A percentile compares a stretch with the other conserved stretches of the same genome.
Conservation (phyloP, 2,329 filamentous ascomycete species). For the Ophidiomyces ophidiicola region DNA sequence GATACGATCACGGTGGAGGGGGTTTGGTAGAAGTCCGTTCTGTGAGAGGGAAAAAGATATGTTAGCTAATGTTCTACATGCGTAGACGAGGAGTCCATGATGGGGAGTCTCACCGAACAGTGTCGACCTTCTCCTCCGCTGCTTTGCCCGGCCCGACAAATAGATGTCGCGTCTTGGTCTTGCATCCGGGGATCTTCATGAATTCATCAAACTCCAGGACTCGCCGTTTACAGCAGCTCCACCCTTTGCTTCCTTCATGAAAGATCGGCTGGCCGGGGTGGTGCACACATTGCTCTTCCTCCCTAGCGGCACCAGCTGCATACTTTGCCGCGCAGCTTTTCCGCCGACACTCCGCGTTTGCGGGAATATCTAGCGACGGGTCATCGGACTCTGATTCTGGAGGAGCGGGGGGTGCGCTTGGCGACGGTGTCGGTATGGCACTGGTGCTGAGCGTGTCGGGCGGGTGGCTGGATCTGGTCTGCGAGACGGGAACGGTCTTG, state of each 20-base stretch:
- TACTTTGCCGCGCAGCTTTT: slow-evolving; percentile 60
- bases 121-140: slow-evolving; percentile 64
- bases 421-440: slow-evolving; percentile 25
- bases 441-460: slow-evolving; percentile 24
- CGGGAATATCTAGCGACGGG: slow-evolving; percentile 56
- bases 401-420: slow-evolving; percentile 38
- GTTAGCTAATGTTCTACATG: not conserved
- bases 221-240: slow-evolving; percentile 88
- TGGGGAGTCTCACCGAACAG: slow-evolving; percentile 52
- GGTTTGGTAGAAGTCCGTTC: slow-evolving; percentile 92
- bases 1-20: slow-evolving; percentile 71
- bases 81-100: not conserved
- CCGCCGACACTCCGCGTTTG: slow-evolving; percentile 64
- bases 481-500: slow-evolving; percentile 18
- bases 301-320: slow-evolving; percentile 44
- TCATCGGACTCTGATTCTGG: slow-evolving; percentile 85
- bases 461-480: slow-evolving; percentile 16
- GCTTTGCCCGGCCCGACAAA: slow-evolving; percentile 66
- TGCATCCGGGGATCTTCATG: slow-evolving; percentile 86
- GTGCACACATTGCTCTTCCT: slow-evolving; percentile 67
- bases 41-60: slow-evolving; percentile 22
- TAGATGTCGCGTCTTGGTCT: slow-evolving; percentile 66
- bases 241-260: slow-evolving; percentile 96
- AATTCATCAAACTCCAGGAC: slow-evolving; percentile 98
- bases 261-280: slow-evolving; percentile 89